These are phyloP conservation scores for Acephala macrosclerotiorum DNA, from an alignment of 2,329 filamentous ascomycete species.

Conservation along the genomic window DNA sequence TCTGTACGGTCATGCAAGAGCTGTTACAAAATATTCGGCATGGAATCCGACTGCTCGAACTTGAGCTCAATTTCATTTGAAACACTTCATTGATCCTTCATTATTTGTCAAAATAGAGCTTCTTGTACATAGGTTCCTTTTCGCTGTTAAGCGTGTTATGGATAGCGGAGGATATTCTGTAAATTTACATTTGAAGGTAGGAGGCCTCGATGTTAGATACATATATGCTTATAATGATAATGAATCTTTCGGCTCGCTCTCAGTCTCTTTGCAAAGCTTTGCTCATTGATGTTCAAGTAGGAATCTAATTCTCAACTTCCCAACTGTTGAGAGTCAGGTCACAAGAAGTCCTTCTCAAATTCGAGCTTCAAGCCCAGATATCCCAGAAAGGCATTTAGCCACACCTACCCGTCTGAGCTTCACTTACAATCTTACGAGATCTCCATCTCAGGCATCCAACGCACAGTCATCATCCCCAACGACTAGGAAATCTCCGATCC, in stretches of 20 bases:
- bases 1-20: conserved; percentile 25
- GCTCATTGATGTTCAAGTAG: too few species aligned
- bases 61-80: neutral
- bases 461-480: too few species aligned
- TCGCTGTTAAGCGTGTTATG: neutral
- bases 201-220: neutral
- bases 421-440: too few species aligned
- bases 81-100: neutral
- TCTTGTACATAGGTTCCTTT: neutral
- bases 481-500: too few species aligned
- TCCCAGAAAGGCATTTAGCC: too few species aligned
- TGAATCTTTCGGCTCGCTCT: neutral
- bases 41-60: conserved; percentile 53
- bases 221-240: neutral
- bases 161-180: neutral
- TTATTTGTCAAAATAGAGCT: neutral
- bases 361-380: too few species aligned
- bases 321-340: too few species aligned
- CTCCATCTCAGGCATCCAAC: too few species aligned
- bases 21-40: conserved; percentile 48
- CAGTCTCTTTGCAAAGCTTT: too few species aligned
- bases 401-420: too few species aligned
- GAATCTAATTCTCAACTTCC: too few species aligned
- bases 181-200: neutral
- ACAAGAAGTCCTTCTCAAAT: too few species aligned